These are phyloP conservation scores for Globisporangium ultimum DNA, from an alignment of 352 stramenopile species.

Conservation along the genomic window DNA sequence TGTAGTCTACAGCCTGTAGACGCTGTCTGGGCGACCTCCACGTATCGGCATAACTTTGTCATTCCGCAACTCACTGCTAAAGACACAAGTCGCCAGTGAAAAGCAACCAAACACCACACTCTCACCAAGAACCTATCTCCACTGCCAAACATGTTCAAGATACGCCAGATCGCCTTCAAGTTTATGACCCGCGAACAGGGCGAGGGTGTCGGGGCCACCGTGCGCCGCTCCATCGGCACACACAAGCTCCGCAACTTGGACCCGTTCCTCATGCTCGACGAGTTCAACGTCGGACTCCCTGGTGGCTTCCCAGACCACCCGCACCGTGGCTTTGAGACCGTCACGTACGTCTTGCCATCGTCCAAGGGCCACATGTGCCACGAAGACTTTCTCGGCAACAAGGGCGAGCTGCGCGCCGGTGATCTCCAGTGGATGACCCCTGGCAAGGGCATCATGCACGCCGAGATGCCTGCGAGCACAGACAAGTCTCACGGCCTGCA, in stretches of 20 bases:
- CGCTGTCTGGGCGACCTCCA: too few species aligned
- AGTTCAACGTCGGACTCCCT: slow-evolving; percentile 38
- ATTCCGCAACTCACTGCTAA: too few species aligned
- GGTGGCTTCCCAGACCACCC: slow-evolving; percentile 88
- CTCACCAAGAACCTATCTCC: too few species aligned
- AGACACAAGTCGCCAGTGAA: too few species aligned
- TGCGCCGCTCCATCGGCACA: slow-evolving; percentile 34
- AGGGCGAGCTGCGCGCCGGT: slow-evolving; percentile 33
- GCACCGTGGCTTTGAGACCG: slow-evolving; percentile 89
- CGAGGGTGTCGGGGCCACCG: slow-evolving; percentile 32
- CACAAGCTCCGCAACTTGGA: slow-evolving; percentile 41
- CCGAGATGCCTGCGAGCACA: slow-evolving; percentile 38
- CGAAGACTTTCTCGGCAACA: slow-evolving; percentile 71
- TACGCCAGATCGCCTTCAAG: not conserved
- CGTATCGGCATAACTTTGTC: too few species aligned
- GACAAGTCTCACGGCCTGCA: slow-evolving; percentile 36
- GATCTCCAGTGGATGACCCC: slow-evolving; percentile 60
- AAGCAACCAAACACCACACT: too few species aligned
- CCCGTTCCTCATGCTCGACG: slow-evolving; percentile 54
- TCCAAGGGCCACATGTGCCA: slow-evolving; percentile 80
- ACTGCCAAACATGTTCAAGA: not conserved
- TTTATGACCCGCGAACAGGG: slow-evolving; percentile 26
- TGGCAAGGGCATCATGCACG: slow-evolving; percentile 45
- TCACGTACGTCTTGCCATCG: slow-evolving; percentile 82
- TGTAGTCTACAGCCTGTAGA: too few species aligned